Evolutionary conservation across 768 basidiomycete species (phyloP).

Genomic region (Rhodotorula kratochvilovae): DNA sequence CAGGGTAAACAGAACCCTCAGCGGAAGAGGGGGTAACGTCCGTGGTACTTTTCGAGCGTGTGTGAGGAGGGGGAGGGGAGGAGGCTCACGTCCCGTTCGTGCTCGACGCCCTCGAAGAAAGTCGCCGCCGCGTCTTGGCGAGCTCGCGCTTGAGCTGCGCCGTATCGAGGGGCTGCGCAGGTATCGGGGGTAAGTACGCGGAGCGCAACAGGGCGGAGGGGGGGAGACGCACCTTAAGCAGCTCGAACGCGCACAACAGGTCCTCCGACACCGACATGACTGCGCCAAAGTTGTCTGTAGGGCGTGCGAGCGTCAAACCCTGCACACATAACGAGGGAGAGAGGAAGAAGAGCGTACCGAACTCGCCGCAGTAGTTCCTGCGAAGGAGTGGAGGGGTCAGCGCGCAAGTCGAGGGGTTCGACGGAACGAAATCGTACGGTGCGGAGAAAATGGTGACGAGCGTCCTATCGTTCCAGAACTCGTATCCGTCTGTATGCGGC

Average conservation of each 20-base stretch:
- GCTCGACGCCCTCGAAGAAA: conserved; percentile 1
- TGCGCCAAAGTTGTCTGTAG: conserved; percentile 79
- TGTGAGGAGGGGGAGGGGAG: background rate
- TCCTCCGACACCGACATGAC: conserved; percentile 87
- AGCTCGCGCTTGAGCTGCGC: conserved; percentile 33
- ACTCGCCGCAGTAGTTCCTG: conserved; percentile 52
- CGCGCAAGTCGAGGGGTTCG: background rate
- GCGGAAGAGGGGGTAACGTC: background rate
- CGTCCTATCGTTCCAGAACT: conserved; percentile 99
- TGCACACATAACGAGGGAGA: conserved; percentile 22
- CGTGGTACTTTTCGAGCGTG: background rate
- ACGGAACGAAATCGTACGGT: conserved; percentile 50
- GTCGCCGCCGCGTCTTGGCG: conserved; percentile 23
- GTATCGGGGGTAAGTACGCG: accelerated
- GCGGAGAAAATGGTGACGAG: conserved; percentile 98
- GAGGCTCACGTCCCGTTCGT: background rate
- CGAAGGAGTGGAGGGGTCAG: too few relatives aligned
- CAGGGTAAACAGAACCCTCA: background rate
- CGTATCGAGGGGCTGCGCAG: conserved; percentile 25
- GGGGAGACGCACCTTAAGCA: conserved; percentile 59
- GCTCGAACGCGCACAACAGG: conserved; percentile 91
- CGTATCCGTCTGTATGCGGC: conserved; percentile 61
- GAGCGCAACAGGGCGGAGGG: background rate
- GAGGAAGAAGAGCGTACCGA: conserved; percentile 63
- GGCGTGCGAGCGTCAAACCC: background rate